Conservation (phyloP, 2,329 filamentous ascomycete species). For the Ustulina deusta region DNA sequence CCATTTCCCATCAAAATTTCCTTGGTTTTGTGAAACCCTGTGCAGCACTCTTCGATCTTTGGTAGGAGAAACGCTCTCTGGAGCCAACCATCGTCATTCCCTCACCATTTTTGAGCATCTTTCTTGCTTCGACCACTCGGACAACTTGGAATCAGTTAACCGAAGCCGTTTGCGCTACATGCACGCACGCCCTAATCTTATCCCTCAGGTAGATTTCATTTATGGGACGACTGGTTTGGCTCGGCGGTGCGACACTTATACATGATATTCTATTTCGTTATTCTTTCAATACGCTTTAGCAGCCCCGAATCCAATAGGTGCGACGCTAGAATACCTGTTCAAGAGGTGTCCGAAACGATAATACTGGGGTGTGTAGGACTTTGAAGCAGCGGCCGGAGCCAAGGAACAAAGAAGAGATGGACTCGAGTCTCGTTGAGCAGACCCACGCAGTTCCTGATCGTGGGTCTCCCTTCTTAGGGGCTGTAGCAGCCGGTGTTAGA, state of each 20-base stretch:
- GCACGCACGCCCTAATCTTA: constrained; percentile 6
- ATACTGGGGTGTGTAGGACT: constrained; percentile 21
- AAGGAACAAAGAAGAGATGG: constrained; percentile 34
- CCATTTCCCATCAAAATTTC: constrained; percentile 23
- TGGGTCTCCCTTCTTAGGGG: constrained; percentile 21
- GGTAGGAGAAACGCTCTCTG: constrained; percentile 12
- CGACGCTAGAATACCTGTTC: background rate
- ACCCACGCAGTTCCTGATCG: constrained; percentile 30
- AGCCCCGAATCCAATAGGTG: constrained; percentile 13
- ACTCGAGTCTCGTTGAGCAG: constrained; percentile 31
- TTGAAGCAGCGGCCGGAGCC: constrained; percentile 20
- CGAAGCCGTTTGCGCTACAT: constrained; percentile 5
- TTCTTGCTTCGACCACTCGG: constrained; percentile 3
- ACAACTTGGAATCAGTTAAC: constrained; percentile 1
- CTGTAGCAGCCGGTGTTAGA: constrained; percentile 19
- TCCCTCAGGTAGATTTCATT: constrained; percentile 2
- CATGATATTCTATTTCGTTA: constrained; percentile 15
- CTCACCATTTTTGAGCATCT: constrained; percentile 1
- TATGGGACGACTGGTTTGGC: constrained; percentile 14
- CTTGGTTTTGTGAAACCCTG: constrained; percentile 17
- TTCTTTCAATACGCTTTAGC: constrained; percentile 10
- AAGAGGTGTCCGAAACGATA: constrained; percentile 27
- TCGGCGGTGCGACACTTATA: constrained; percentile 22
- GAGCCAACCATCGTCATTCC: constrained; percentile 13
- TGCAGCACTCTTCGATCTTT: background rate